Evolutionary conservation across 352 stramenopile species (phyloP).

Genomic region (Poterioochromonas sp.): DNA sequence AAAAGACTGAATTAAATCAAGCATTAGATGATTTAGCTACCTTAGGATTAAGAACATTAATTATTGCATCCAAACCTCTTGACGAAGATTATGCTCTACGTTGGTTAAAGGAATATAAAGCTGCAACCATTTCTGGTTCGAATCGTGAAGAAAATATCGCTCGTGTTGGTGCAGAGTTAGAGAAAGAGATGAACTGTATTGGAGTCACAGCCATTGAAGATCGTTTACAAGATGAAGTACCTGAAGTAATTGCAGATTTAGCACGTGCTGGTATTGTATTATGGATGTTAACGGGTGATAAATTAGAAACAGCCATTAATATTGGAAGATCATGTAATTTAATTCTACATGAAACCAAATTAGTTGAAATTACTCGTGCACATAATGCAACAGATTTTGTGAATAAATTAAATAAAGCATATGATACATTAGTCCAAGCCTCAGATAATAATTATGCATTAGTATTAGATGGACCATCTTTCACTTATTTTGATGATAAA

Average conservation of each 20-base stretch:
- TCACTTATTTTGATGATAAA: slow-evolving; percentile 1
- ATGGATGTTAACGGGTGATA: slow-evolving; percentile 86
- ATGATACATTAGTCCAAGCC: neutral
- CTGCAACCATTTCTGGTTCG: slow-evolving; percentile 5
- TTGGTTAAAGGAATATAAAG: slow-evolving; percentile 33
- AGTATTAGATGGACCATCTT: slow-evolving; percentile 12
- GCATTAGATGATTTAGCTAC: neutral
- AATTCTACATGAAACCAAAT: slow-evolving; percentile 36
- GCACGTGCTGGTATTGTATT: slow-evolving; percentile 73
- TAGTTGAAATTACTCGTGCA: neutral
- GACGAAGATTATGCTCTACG: slow-evolving; percentile 56
- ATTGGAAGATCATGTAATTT: slow-evolving; percentile 77
- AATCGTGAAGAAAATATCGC: slow-evolving; percentile 49
- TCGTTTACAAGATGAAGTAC: slow-evolving; percentile 77
- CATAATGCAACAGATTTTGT: neutral
- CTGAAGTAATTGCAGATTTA: slow-evolving; percentile 69
- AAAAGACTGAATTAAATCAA: slow-evolving; percentile 54
- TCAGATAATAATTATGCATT: neutral
- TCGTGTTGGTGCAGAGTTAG: slow-evolving; percentile 62
- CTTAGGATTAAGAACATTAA: slow-evolving; percentile 64
- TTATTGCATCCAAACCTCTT: slow-evolving; percentile 45
- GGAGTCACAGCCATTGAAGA: slow-evolving; percentile 84
- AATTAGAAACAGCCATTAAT: slow-evolving; percentile 86
- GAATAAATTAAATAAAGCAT: neutral
- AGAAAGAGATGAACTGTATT: slow-evolving; percentile 64